These are phyloP conservation scores for Sporothrix protearum DNA, from an alignment of 2,329 filamentous ascomycete genomes.

Conservation along the genomic window DNA sequence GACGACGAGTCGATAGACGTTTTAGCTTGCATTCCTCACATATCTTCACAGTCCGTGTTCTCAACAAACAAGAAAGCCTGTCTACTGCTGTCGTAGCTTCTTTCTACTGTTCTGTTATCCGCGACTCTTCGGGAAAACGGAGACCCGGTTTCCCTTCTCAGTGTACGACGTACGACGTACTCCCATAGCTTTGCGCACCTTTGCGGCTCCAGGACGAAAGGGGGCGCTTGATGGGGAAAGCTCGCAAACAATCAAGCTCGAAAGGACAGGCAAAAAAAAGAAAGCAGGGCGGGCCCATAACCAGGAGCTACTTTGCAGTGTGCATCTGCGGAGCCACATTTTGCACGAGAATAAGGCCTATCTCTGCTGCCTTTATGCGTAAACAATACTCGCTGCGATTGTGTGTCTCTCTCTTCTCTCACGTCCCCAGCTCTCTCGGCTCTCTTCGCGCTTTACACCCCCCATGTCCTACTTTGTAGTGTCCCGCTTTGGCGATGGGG, in stretches of 20 bases:
- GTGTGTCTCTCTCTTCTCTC: background rate
- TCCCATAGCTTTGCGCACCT: background rate
- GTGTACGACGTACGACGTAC: no score
- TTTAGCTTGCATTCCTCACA: background rate
- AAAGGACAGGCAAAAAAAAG: background rate
- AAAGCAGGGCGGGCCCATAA: background rate
- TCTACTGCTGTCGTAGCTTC: background rate
- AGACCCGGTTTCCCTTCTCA: background rate
- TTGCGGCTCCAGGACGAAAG: background rate
- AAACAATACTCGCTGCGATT: no score
- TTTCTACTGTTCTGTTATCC: background rate
- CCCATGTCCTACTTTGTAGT: constrained; percentile 11
- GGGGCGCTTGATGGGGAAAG: background rate
- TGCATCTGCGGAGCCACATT: background rate
- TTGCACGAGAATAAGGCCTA: background rate
- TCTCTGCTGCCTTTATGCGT: background rate
- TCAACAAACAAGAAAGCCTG: background rate
- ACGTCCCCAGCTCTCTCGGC: background rate
- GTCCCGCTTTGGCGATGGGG: constrained; percentile 17
- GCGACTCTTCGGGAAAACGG: constrained; percentile 14
- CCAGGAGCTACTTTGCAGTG: background rate
- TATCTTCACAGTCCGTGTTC: background rate
- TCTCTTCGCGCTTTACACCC: constrained; percentile 17
- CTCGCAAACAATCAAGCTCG: no score
- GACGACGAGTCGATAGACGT: background rate